Conservation (phyloP, 768 basidiomycete species). For the Pisolithus sp. region DNA sequence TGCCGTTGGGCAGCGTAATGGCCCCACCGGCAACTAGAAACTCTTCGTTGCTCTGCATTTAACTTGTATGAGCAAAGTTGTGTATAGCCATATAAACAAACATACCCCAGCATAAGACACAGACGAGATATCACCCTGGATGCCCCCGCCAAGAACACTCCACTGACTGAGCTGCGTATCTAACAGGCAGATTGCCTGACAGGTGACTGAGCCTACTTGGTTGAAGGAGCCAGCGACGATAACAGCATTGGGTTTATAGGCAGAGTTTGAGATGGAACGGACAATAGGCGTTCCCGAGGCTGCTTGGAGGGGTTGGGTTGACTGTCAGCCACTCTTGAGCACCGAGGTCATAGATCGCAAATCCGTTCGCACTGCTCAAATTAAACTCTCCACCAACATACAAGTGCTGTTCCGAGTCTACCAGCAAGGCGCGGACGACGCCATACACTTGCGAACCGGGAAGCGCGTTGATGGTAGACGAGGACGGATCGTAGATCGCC, state of each 20-base stretch:
- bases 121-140: conserved; percentile 74
- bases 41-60: conserved; percentile 53
- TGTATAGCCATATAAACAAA: not conserved
- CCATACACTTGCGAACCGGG: conserved; percentile 63
- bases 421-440: conserved; percentile 68
- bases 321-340: conserved; percentile 55
- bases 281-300: conserved; percentile 49
- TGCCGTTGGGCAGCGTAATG: conserved; percentile 59
- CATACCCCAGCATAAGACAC: conserved; percentile 80
- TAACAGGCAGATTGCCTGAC: conserved; percentile 74
- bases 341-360: conserved; percentile 76
- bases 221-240: conserved; percentile 87
- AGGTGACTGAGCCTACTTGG: conserved; percentile 66
- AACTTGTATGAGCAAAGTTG: conserved; percentile 6
- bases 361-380: conserved; percentile 51
- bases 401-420: conserved; percentile 53
- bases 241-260: conserved; percentile 52
- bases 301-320: conserved; percentile 56
- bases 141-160: conserved; percentile 71
- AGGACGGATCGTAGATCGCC: conserved; percentile 61
- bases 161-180: conserved; percentile 68
- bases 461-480: conserved; percentile 46
- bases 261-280: conserved; percentile 60
- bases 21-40: conserved; percentile 75
- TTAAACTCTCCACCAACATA: conserved; percentile 86